Percentiles rank a stretch among this genome's conserved stretches.
These are phyloP conservation scores for Suhomyces xylopsoci DNA, from an alignment of 805 yeast species.

Conservation along the genomic window DNA sequence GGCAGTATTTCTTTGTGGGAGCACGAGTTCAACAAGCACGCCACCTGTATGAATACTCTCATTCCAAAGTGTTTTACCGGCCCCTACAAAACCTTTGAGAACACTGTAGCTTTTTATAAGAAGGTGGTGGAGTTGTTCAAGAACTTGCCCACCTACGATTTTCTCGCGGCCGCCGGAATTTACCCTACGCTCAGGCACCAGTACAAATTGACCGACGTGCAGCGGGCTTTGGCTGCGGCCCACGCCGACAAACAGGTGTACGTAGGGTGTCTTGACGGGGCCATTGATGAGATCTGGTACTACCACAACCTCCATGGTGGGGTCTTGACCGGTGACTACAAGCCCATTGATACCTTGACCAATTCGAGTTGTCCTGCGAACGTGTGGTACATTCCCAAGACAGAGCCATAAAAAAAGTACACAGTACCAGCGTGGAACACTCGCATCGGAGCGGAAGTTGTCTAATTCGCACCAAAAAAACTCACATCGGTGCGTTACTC, in stretches of 20 bases:
- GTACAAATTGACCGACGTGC: conserved; percentile 31
- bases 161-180: conserved; percentile 34
- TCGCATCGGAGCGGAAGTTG: too few relatives aligned
- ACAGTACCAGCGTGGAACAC: too few relatives aligned
- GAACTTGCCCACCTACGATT: conserved; percentile 33
- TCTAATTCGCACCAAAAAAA: too few relatives aligned
- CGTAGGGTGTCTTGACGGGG: conserved; percentile 33
- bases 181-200: conserved; percentile 32
- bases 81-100: conserved; percentile 27
- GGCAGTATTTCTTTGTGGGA: conserved; percentile 35
- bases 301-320: conserved; percentile 75
- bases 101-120: conserved; percentile 30
- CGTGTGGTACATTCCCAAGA: conserved; percentile 28
- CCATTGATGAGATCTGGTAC: conserved; percentile 73
- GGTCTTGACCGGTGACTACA: conserved; percentile 56
- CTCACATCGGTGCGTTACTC: too few relatives aligned
- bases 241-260: conserved; percentile 32
- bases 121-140: conserved; percentile 26
- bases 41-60: conserved; percentile 40
- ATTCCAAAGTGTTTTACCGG: conserved; percentile 34
- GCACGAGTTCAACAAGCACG: conserved; percentile 45
- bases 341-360: conserved; percentile 50
- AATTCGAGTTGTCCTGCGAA: conserved; percentile 62
- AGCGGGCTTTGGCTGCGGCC: conserved; percentile 28
- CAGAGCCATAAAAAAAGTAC: background rate